Evolutionary conservation across 306 rosid genomes (phyloP), one percentile per base, ranked within the genome.

Genomic region (Rubus parviflorus): DNA sequence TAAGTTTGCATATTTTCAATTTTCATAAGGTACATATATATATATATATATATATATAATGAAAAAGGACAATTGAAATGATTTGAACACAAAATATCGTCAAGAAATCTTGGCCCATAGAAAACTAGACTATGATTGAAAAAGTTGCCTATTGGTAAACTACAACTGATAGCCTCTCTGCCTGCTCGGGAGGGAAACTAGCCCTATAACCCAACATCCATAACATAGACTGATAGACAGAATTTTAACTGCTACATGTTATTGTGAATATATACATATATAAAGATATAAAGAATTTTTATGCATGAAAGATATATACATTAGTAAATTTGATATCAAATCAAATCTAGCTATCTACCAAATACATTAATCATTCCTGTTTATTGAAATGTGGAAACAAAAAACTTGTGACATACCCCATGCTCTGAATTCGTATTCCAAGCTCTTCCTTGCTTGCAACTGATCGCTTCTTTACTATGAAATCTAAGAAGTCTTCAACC

Each of bases 401-500:
- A 42, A 85, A 15, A 51, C 25, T 35, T 46, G 64, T 38, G 68
- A 80, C 94, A 17, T 90, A 94, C 98, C 97, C 92, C 81, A 94
- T 79, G 83, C 78, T 88, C 70, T 86, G 88, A 85, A 94, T 71
- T 69, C 94, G 89, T 70, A 94, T 82, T 52, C 97, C 97, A 48
- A 94, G 97, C 85, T 76, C 68, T 87, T 89, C 97, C 88, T 74
- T 88, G 86, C 85, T 76, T 61, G 65, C 67, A 70, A 92, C 87
- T 2, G 83, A 84, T 63, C 72, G 80, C 83, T 83, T 87, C 73
- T 69, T 75, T 81, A 91, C 88, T 85, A 94, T 79, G 77, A 88
- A 94, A 79, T 92, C 91, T 86, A 94, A 80, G 77, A 94, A 82
- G 9, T 89, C 88, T 14, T 92, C 97, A 20, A 84, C 81, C 62